Percentiles rank a stretch among this genome's conserved stretches.
These are phyloP conservation scores for Tetracladium maxilliforme DNA, from an alignment of 2,329 filamentous ascomycete species.

Conservation along the genomic window DNA sequence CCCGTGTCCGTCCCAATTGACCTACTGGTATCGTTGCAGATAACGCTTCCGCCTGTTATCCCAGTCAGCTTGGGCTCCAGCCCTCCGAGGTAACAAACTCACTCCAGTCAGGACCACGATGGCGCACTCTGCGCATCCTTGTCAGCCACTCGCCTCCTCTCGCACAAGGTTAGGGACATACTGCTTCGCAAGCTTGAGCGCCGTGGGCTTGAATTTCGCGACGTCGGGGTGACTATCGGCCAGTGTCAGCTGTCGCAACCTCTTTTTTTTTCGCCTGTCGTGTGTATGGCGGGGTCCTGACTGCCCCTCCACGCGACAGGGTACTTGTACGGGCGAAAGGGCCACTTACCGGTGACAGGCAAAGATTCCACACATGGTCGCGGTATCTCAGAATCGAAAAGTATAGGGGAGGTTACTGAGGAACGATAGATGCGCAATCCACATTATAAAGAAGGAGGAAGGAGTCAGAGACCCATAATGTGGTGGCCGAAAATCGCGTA, in stretches of 20 bases:
- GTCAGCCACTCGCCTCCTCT: constrained; percentile 19
- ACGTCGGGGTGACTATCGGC: constrained; percentile 70
- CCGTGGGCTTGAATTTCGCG: constrained; percentile 89
- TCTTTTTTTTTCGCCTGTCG: too few relatives aligned
- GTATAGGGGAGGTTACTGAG: too few relatives aligned
- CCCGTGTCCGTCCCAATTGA: not conserved
- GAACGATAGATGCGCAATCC: too few relatives aligned
- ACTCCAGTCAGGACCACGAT: constrained; percentile 98
- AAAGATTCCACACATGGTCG: constrained; percentile 91
- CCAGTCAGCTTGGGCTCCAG: constrained; percentile 7
- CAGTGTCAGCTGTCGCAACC: too few relatives aligned
- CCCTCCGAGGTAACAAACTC: constrained; percentile 34
- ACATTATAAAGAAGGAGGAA: not conserved
- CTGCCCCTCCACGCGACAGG: not conserved
- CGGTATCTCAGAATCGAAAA: constrained; percentile 10
- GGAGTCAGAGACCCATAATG: not conserved
- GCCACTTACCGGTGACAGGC: constrained; percentile 82
- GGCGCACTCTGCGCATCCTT: constrained; percentile 56
- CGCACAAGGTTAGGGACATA: constrained; percentile 31
- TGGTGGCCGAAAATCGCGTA: too few relatives aligned
- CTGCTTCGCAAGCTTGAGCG: constrained; percentile 88
- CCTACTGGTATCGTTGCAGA: constrained; percentile 82
- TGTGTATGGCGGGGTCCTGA: not conserved
- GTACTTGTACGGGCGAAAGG: too few relatives aligned
- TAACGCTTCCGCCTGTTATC: constrained; percentile 65